Conservation (phyloP, 805 yeast genomes). For the Scheffersomyces ergatensis region DNA sequence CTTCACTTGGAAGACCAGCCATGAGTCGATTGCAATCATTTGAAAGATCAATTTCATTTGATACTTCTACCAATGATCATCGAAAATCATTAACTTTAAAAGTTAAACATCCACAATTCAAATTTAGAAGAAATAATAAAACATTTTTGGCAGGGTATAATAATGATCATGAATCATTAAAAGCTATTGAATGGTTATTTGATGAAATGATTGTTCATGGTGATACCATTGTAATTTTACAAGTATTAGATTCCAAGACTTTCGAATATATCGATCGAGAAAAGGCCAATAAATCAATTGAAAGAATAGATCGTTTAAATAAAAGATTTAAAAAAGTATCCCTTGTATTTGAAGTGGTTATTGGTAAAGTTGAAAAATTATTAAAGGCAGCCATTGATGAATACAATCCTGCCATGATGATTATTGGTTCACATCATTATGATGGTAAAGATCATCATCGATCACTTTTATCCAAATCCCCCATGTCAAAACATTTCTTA, state of each 20-base stretch:
- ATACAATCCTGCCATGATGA: constrained; percentile 45
- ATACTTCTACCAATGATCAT: constrained; percentile 30
- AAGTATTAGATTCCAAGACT: constrained; percentile 38
- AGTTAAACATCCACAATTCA: constrained; percentile 41
- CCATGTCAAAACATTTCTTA: constrained; percentile 38
- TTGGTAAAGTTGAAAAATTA: constrained; percentile 40
- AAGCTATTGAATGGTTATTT: constrained; percentile 43
- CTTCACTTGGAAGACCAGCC: constrained; percentile 8
- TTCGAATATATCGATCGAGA: constrained; percentile 24
- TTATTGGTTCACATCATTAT: constrained; percentile 39
- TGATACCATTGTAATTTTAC: constrained; percentile 40
- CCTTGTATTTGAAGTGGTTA: constrained; percentile 37
- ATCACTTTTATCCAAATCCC: constrained; percentile 29
- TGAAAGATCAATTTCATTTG: constrained; percentile 41
- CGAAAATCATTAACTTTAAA: constrained; percentile 37
- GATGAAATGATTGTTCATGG: constrained; percentile 44
- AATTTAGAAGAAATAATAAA: constrained; percentile 43
- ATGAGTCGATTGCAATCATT: constrained; percentile 19
- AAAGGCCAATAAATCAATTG: constrained; percentile 25
- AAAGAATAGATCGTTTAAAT: constrained; percentile 32
- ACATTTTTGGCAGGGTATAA: constrained; percentile 40
- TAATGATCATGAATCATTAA: constrained; percentile 33
- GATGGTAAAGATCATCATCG: constrained; percentile 15
- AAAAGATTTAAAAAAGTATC: constrained; percentile 33
- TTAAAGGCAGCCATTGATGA: constrained; percentile 39